phyloP scores from a whole-genome alignment of 2,329 filamentous ascomycete species.

The Myotisia sp. region DNA sequence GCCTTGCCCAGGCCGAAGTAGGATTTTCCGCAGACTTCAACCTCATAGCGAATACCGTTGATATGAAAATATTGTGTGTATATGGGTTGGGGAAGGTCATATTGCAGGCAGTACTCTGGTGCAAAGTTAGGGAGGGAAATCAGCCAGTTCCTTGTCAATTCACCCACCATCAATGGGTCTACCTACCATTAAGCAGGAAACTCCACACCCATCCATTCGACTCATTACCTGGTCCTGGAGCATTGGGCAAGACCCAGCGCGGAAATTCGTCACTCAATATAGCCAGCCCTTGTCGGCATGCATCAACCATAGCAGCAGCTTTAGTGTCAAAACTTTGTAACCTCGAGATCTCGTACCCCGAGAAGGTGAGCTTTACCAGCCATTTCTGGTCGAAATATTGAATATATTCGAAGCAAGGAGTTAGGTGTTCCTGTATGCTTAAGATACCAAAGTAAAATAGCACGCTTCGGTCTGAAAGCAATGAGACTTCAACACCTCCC shows the following conservation, averaged over 20 bases:
- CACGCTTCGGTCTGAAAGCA: slow-evolving; percentile 12
- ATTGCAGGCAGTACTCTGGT: slow-evolving; percentile 18
- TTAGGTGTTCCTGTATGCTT: slow-evolving; percentile 15
- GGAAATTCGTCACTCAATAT: slow-evolving; percentile 15
- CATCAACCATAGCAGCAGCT: slow-evolving; percentile 15
- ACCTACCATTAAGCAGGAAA: slow-evolving; percentile 18
- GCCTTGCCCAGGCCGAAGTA: slow-evolving; percentile 14
- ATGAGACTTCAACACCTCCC: slow-evolving; percentile 6
- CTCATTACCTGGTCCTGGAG: slow-evolving; percentile 13
- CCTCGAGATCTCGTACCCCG: slow-evolving; percentile 17
- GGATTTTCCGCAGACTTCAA: slow-evolving; percentile 13
- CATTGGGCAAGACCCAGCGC: slow-evolving; percentile 18
- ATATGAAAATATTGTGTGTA: slow-evolving; percentile 17
- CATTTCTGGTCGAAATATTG: slow-evolving; percentile 13
- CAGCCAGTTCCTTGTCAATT: no score
- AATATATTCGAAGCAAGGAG: slow-evolving; percentile 17
- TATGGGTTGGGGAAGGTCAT: slow-evolving; percentile 10
- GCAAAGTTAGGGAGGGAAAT: no score
- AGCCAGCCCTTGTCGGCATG: slow-evolving; percentile 18
- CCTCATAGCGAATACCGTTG: slow-evolving; percentile 17
- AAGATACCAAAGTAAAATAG: slow-evolving; percentile 24
- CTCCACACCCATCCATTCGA: slow-evolving; percentile 19
- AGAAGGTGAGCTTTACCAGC: slow-evolving; percentile 19
- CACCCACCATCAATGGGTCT: no score
- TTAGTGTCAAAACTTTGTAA: slow-evolving; percentile 9